Conservation (phyloP, 176 grass and related monocot species). For the Phoenix dactylifera region DNA sequence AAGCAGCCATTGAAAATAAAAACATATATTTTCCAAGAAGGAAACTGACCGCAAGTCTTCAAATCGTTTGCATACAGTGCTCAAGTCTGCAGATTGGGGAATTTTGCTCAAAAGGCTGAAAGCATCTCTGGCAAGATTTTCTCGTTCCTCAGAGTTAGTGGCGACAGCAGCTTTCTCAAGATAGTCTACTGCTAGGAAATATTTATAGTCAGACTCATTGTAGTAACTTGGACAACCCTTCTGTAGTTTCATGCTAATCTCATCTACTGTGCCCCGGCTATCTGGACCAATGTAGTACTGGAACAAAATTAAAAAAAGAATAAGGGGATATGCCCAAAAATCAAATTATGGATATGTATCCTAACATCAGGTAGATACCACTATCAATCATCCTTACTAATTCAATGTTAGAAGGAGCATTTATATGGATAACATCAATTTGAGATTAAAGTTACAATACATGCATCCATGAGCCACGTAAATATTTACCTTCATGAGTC, state of each 20-base stretch:
- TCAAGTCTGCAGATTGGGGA: conserved; percentile 75
- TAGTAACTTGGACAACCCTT: conserved; percentile 97
- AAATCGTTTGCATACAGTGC: conserved; percentile 91
- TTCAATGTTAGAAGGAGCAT: too few species aligned
- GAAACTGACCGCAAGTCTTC: conserved; percentile 67
- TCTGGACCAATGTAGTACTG: conserved; percentile 95
- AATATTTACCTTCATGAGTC: conserved; percentile 82
- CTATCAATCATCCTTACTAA: too few species aligned
- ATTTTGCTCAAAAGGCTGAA: conserved; percentile 70
- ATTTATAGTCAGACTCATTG: conserved; percentile 85
- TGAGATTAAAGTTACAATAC: too few species aligned
- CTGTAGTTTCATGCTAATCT: conserved; percentile 74
- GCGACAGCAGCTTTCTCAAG: conserved; percentile 72
- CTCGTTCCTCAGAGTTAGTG: conserved; percentile 49
- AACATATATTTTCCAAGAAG: neutral
- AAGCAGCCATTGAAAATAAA: neutral
- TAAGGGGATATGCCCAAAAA: too few species aligned
- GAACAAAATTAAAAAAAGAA: conserved; percentile 13
- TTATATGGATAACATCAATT: too few species aligned
- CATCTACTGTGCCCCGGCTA: conserved; percentile 69
- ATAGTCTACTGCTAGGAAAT: conserved; percentile 83
- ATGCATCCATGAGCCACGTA: neutral
- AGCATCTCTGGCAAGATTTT: conserved; percentile 81
- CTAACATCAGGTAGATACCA: too few species aligned
- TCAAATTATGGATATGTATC: too few species aligned